These are phyloP conservation scores for Nicotiana undulata DNA, from an alignment of 257 asterid species.

Conservation along the genomic window DNA sequence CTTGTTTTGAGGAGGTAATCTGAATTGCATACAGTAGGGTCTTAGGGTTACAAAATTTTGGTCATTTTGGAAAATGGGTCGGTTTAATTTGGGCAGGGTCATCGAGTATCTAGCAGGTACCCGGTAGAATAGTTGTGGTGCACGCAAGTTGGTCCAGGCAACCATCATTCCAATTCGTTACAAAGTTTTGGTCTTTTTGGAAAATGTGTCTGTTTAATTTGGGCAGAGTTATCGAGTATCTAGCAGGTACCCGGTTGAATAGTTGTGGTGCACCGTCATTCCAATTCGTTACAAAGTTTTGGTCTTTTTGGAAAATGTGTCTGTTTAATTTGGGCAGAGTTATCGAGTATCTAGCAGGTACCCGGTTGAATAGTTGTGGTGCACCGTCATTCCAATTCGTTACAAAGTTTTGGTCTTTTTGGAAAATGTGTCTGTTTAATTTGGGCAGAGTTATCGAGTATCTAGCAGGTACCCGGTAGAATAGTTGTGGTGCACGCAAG, in stretches of 20 bases:
- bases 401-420: background rate
- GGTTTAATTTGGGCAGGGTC: background rate
- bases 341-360: too few relatives aligned
- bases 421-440: background rate
- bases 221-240: too few relatives aligned
- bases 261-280: background rate
- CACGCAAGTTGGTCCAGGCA: background rate
- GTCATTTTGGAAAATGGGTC: background rate
- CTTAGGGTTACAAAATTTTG: background rate
- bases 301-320: background rate
- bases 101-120: too few relatives aligned
- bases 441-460: too few relatives aligned
- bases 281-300: background rate
- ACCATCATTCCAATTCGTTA: background rate
- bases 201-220: background rate
- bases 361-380: background rate
- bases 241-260: too few relatives aligned
- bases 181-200: background rate
- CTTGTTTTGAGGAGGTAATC: background rate
- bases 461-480: too few relatives aligned
- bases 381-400: background rate
- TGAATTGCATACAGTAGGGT: background rate
- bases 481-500: background rate
- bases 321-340: background rate
- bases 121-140: background rate